Percentiles rank a stretch among this genome's conserved stretches.
These are phyloP conservation scores for Penicillium robsamsonii DNA, from an alignment of 495 filamentous ascomycete species.

Conservation along the genomic window DNA sequence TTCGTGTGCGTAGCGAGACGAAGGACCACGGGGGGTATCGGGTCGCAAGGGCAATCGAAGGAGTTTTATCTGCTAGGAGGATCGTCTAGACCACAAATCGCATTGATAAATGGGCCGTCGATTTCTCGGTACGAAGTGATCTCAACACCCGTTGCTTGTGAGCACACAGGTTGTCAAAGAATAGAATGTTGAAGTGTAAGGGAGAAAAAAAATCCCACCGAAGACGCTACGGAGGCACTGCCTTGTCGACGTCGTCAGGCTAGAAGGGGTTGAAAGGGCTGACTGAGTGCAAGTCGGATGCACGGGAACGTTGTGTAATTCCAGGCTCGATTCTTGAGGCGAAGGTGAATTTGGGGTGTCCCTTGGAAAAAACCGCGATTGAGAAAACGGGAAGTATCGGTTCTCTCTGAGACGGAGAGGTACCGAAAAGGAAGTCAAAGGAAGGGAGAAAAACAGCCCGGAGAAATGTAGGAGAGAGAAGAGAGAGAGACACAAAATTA, in stretches of 20 bases:
- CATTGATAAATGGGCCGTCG: slow-evolving; percentile 24
- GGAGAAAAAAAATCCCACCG: slow-evolving; percentile 6
- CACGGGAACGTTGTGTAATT: slow-evolving; percentile 8
- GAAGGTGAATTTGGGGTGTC: slow-evolving; percentile 1
- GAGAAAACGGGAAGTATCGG: slow-evolving; percentile 8
- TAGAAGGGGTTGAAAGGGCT: not conserved
- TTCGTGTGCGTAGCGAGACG: slow-evolving; percentile 9
- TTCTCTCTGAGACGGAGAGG: slow-evolving; percentile 18
- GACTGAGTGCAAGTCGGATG: slow-evolving; percentile 10
- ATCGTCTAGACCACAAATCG: slow-evolving; percentile 32
- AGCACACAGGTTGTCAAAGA: slow-evolving; percentile 11
- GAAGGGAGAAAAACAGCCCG: slow-evolving; percentile 24
- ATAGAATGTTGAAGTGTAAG: not conserved
- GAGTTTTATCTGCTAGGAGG: not conserved
- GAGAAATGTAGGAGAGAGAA: slow-evolving; percentile 22
- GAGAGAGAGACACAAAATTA: slow-evolving; percentile 21
- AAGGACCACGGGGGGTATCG: slow-evolving; percentile 5
- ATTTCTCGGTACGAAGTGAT: slow-evolving; percentile 1
- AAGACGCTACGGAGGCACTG: slow-evolving; percentile 20
- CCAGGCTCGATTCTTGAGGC: not conserved
- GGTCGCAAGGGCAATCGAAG: slow-evolving; percentile 1
- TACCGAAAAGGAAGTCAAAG: slow-evolving; percentile 19
- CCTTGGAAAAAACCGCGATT: slow-evolving; percentile 16
- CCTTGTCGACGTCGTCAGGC: slow-evolving; percentile 18
- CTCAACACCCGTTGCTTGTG: slow-evolving; percentile 8